phyloP scores from a whole-genome alignment of 192 early-diverging fungal genomes.

The Coemansia sp. region DNA sequence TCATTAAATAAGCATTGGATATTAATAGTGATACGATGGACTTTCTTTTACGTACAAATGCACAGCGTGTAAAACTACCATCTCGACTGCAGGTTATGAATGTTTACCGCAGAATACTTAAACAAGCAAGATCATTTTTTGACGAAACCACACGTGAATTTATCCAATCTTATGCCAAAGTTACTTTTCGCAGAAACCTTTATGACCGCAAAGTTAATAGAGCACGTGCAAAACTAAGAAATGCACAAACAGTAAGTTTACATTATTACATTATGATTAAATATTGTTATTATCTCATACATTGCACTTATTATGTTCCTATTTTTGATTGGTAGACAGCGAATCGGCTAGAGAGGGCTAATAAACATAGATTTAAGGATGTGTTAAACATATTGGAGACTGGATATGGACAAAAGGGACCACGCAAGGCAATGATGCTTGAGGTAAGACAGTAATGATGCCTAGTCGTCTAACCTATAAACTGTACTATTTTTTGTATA shows the following conservation, averaged over 20 bases:
- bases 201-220: constrained; percentile 24
- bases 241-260: constrained; percentile 21
- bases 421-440: constrained; percentile 29
- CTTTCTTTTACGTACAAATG: constrained; percentile 25
- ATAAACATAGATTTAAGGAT: constrained; percentile 27
- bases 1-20: neutral
- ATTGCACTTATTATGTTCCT: neutral
- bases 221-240: constrained; percentile 15
- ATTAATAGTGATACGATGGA: constrained; percentile 19
- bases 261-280: neutral
- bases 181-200: constrained; percentile 22
- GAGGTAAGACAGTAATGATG: constrained; percentile 19
- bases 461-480: neutral
- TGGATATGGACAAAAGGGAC: constrained; percentile 49
- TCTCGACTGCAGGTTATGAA: constrained; percentile 13
- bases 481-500: neutral
- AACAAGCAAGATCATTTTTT: constrained; percentile 39
- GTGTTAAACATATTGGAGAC: constrained; percentile 45
- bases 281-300: neutral
- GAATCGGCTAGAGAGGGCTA: constrained; percentile 40
- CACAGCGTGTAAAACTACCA: neutral
- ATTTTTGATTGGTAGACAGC: constrained; percentile 13
- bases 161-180: constrained; percentile 29
- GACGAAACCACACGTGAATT: constrained; percentile 43
- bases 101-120: constrained; percentile 38